Evolutionary conservation across 768 basidiomycete species (phyloP), one percentile per base, ranked within the genome.

Genomic region (Rhodotorula toruloides): DNA sequence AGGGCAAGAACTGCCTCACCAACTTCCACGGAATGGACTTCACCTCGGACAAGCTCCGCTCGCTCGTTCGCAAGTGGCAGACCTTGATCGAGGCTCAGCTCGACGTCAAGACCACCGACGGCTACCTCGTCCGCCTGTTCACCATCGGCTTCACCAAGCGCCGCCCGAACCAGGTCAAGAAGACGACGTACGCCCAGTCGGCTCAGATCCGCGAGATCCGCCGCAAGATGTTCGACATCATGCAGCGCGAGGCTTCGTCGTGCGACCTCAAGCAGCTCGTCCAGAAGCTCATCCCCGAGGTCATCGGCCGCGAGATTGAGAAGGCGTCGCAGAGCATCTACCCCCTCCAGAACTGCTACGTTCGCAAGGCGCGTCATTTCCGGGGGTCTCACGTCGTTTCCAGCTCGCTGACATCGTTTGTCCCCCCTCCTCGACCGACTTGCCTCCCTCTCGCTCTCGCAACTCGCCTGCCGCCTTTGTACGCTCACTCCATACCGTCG

Each of bases 1-100:
- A 66, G 60, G 96, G 96, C 82, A 94, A 93, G 84, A 96, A 91
- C 84, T 96, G 92, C 84, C 84, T 98, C 61, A 98, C 96, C 79
- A 94, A 93, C 81, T 99, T 99, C 90, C 89, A 94, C 81, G 96
- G 96, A 79, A 98, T 99, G 94, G 91, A 94, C 82, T 97, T 99
- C 83, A 98, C 96, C 69, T 96, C 94, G 65, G 96, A 99, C 86
- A 98, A 98, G 82, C 87, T 98, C 73, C 92, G 96, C 63, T 98
- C 96, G 56, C 92, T 99, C 77, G 96, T 99, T 75, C 90, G 94
- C 79, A 99, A 98, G 82, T 99, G 96, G 96, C 96, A 98, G 81
- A 86, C 94, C 27, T 88, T 98, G 54, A 93, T 99, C 76, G 96
- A 98, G 82, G 96, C 96, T 44, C 90, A 92, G 79, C 89, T 97